These are phyloP conservation scores for Astraeus odoratus DNA, from an alignment of 768 basidiomycete genomes.

Conservation along the genomic window DNA sequence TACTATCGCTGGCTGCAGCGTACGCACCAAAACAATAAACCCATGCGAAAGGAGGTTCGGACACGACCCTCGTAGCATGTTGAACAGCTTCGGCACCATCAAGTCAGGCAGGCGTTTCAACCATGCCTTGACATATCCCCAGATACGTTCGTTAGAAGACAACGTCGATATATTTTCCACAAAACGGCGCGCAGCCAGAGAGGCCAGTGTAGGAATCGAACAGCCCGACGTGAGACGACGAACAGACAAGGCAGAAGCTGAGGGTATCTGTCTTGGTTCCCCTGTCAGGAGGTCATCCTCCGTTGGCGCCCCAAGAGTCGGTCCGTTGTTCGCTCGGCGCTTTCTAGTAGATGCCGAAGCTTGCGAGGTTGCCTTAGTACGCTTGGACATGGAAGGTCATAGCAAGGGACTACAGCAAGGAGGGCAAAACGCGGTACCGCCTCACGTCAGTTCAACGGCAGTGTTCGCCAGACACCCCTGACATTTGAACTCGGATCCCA, in stretches of 20 bases:
- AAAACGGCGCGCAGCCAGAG: conserved; percentile 47
- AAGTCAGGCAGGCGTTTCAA: conserved; percentile 47
- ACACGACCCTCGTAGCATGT: conserved; percentile 40
- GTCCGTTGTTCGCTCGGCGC: conserved; percentile 8
- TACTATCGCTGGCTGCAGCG: not conserved
- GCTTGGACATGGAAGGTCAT: not conserved
- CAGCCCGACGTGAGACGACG: conserved; percentile 29
- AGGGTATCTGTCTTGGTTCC: conserved; percentile 34
- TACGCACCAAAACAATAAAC: conserved; percentile 48
- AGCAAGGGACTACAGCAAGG: not conserved
- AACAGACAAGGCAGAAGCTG: conserved; percentile 46
- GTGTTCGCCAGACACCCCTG: too few species aligned
- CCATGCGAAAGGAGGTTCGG: conserved; percentile 48
- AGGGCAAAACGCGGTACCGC: not conserved
- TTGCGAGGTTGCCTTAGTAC: not conserved
- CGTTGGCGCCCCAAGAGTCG: conserved; percentile 37
- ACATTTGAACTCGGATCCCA: too few species aligned
- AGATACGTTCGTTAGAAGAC: conserved; percentile 30
- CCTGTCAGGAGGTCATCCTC: conserved; percentile 36
- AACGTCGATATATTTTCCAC: conserved; percentile 37
- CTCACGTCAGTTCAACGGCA: not conserved
- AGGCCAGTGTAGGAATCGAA: conserved; percentile 38
- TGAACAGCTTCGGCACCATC: conserved; percentile 44
- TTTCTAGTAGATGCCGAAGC: conserved; percentile 9
- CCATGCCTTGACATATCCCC: conserved; percentile 34